Conservation (phyloP, 169 alveolate genomes). For the Plasmodium berghei region DNA sequence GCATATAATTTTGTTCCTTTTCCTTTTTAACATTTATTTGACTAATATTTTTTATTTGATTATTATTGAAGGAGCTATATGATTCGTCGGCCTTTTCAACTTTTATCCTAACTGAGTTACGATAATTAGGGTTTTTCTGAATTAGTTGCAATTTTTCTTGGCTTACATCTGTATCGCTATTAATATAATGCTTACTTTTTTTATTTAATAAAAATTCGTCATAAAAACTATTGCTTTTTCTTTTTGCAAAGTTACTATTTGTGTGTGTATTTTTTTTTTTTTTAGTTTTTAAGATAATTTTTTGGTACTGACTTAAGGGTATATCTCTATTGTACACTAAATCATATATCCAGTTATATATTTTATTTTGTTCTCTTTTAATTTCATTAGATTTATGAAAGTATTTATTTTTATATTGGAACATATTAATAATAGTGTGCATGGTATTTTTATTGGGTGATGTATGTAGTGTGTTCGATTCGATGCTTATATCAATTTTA, state of each 20-base stretch:
- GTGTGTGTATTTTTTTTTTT: background rate
- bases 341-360: constrained; percentile 56
- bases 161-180: too few relatives aligned
- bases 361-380: constrained; percentile 24
- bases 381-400: constrained; percentile 47
- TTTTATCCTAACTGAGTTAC: too few relatives aligned
- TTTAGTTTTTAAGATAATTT: constrained; percentile 13
- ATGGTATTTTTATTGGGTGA: constrained; percentile 5
- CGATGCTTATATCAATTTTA: constrained; percentile 2
- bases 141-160: too few relatives aligned
- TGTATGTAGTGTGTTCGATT: background rate
- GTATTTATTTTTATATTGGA: constrained; percentile 21
- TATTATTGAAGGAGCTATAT: too few relatives aligned
- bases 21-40: too few relatives aligned
- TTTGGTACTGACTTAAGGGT: constrained; percentile 6
- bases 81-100: too few relatives aligned
- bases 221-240: background rate
- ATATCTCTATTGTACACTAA: constrained; percentile 55
- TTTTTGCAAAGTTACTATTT: background rate
- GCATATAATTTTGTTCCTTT: too few relatives aligned
- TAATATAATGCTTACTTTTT: too few relatives aligned
- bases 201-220: too few relatives aligned
- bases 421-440: constrained; percentile 4
- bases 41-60: too few relatives aligned
- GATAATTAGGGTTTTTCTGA: too few relatives aligned